Conservation (phyloP, 2,329 filamentous ascomycete genomes). For the Ascochyta lentis region DNA sequence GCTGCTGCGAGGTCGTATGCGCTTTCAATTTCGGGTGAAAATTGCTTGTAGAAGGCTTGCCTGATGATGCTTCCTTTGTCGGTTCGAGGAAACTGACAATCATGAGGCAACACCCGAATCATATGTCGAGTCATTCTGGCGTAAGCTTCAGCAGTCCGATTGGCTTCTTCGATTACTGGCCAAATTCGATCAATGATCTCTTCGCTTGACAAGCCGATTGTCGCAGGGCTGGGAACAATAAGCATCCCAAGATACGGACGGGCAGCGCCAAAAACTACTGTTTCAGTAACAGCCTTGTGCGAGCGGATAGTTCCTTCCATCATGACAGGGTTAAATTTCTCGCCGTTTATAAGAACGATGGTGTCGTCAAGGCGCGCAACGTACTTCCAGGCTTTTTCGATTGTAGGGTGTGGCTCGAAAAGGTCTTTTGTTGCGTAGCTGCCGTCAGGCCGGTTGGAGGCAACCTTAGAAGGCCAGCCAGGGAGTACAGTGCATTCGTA, state of each 20-base stretch:
- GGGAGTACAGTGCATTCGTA: slow-evolving; percentile 49
- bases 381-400: slow-evolving; percentile 55
- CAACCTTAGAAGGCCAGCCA: slow-evolving; percentile 47
- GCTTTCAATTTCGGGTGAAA: slow-evolving; percentile 56
- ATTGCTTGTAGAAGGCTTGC: slow-evolving; percentile 58
- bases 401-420: slow-evolving; percentile 55
- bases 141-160: slow-evolving; percentile 58
- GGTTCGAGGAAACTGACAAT: slow-evolving; percentile 58
- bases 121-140: slow-evolving; percentile 62
- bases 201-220: slow-evolving; percentile 48
- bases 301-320: slow-evolving; percentile 63
- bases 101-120: slow-evolving; percentile 56
- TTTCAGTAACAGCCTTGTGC: slow-evolving; percentile 61
- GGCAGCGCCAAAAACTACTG: slow-evolving; percentile 63
- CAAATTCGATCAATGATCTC: slow-evolving; percentile 58
- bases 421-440: slow-evolving; percentile 49
- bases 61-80: slow-evolving; percentile 66
- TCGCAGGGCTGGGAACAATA: slow-evolving; percentile 58
- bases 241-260: slow-evolving; percentile 61
- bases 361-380: slow-evolving; percentile 56
- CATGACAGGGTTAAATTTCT: slow-evolving; percentile 57
- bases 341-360: slow-evolving; percentile 57
- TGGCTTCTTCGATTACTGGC: slow-evolving; percentile 59
- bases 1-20: slow-evolving; percentile 46
- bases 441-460: slow-evolving; percentile 28